Evolutionary conservation across 2,329 filamentous ascomycete species (phyloP).

Genomic region (Lizonia empirigonia): DNA sequence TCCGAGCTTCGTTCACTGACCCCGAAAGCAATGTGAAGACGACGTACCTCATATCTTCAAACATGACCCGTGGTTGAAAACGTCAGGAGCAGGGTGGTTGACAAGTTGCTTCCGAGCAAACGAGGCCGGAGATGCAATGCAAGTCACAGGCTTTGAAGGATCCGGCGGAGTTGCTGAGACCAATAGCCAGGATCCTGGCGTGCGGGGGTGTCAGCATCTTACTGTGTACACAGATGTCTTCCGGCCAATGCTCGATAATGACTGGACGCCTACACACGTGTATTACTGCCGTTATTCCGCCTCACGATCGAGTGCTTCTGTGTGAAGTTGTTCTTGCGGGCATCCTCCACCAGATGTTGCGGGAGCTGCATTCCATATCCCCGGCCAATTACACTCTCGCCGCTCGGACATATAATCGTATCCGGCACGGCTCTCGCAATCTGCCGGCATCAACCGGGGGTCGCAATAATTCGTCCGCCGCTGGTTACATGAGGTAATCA

Average conservation of each 20-base stretch:
- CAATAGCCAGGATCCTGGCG: constrained; percentile 6
- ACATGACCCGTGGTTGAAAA: neutral
- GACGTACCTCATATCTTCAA: neutral
- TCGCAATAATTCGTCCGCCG: too few species aligned
- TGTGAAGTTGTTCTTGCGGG: neutral
- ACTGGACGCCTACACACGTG: too few species aligned
- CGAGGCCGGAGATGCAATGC: neutral
- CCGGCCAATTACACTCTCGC: constrained; percentile 7
- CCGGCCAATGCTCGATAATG: neutral
- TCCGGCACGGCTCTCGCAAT: constrained; percentile 2
- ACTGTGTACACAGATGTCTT: neutral
- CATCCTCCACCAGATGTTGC: neutral
- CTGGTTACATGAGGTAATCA: too few species aligned
- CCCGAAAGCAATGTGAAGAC: neutral
- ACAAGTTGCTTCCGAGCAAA: neutral
- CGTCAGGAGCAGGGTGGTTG: neutral
- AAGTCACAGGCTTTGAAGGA: neutral
- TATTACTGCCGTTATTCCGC: neutral
- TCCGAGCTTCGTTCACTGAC: neutral
- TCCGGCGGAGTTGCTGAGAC: constrained; percentile 4
- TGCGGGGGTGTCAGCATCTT: constrained; percentile 1
- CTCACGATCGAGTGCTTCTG: neutral
- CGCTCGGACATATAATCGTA: constrained; percentile 8
- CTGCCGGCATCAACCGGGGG: too few species aligned
- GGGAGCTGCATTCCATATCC: constrained; percentile 1